These are phyloP conservation scores for Orbilia javanica DNA, from an alignment of 2,329 filamentous ascomycete genomes.

Conservation along the genomic window DNA sequence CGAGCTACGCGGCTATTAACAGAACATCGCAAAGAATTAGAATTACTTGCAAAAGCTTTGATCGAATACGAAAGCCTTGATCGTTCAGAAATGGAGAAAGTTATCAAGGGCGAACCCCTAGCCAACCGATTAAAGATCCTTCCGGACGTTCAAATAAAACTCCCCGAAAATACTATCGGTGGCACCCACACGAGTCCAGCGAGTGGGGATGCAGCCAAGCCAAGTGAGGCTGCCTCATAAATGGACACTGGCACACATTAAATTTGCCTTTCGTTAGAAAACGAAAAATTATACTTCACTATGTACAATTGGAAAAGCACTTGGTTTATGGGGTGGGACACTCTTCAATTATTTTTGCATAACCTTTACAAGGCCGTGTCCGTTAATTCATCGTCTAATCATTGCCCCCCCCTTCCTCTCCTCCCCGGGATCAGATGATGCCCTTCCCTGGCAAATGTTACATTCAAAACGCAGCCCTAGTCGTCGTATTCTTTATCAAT, in stretches of 20 bases:
- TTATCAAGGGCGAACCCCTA: constrained; percentile 87
- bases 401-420: background rate
- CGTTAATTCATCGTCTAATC: background rate
- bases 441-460: background rate
- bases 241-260: background rate
- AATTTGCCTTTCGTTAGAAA: too few species aligned
- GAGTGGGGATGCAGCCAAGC: constrained; percentile 31
- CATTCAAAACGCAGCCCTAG: background rate
- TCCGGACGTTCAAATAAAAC: constrained; percentile 74
- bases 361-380: background rate
- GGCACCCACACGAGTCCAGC: constrained; percentile 23
- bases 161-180: constrained; percentile 70
- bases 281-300: background rate
- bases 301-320: constrained; percentile 1
- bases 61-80: constrained; percentile 94
- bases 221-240: constrained; percentile 37
- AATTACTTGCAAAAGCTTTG: constrained; percentile 86
- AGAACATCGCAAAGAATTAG: constrained; percentile 83
- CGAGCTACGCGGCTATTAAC: constrained; percentile 79
- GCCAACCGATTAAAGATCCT: constrained; percentile 74
- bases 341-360: background rate
- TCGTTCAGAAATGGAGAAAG: constrained; percentile 88
- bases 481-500: constrained; percentile 53
- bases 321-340: background rate
- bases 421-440: background rate